These are phyloP conservation scores for Eimeria sp. DNA, from an alignment of 169 alveolate species.

Conservation along the genomic window DNA sequence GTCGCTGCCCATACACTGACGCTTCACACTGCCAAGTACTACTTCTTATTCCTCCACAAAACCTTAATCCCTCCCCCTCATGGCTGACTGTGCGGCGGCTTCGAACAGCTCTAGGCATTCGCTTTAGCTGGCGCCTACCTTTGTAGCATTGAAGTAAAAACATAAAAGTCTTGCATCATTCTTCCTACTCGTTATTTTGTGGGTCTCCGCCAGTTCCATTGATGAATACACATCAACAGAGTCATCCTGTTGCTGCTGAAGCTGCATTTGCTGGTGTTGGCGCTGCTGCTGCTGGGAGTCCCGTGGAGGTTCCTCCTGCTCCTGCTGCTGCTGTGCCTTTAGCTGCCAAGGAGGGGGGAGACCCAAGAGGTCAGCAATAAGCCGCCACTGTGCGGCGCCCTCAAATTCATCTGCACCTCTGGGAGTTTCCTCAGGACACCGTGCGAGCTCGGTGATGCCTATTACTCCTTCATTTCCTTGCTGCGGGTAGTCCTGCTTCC, in stretches of 20 bases:
- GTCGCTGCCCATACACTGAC: neutral
- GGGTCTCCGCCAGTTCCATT: slow-evolving; percentile 84
- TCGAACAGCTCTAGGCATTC: neutral
- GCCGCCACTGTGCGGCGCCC: slow-evolving; percentile 23
- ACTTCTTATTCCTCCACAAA: neutral
- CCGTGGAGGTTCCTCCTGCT: neutral
- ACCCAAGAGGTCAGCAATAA: slow-evolving; percentile 32
- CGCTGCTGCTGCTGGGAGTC: neutral
- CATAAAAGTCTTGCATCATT: slow-evolving; percentile 81
- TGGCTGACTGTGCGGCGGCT: neutral
- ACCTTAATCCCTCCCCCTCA: neutral
- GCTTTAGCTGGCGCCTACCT: slow-evolving; percentile 16
- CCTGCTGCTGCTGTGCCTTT: slow-evolving; percentile 25
- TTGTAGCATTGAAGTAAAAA: slow-evolving; percentile 84
- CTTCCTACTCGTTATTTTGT: slow-evolving; percentile 85
- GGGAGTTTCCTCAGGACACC: neutral
- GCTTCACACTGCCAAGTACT: neutral
- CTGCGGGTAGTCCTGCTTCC: neutral
- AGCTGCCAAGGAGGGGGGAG: neutral
- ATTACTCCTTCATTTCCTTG: neutral
- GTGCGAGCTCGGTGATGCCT: neutral
- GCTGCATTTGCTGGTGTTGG: slow-evolving; percentile 1
- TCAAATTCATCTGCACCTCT: neutral
- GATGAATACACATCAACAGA: slow-evolving; percentile 84
- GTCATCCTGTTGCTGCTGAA: slow-evolving; percentile 53